phyloP scores from a whole-genome alignment of 2,329 filamentous ascomycete species.

The Fusarium sp. region DNA sequence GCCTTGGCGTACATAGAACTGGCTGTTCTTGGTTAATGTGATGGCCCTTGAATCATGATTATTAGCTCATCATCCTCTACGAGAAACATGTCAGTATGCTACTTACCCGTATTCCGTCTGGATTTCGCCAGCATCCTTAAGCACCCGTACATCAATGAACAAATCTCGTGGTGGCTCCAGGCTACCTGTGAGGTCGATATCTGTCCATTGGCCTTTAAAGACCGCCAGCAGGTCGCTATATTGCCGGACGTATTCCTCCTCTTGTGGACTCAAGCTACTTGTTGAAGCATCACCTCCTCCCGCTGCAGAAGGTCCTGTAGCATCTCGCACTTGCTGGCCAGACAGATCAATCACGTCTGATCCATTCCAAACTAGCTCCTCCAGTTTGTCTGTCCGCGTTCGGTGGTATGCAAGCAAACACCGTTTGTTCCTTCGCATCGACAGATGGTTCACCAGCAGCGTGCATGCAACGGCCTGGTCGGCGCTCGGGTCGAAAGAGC shows the following conservation, averaged over 20 bases:
- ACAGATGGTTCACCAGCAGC: slow-evolving; percentile 90
- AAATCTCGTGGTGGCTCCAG: slow-evolving; percentile 93
- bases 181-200: slow-evolving; percentile 93
- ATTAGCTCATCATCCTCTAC: slow-evolving; percentile 30
- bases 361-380: slow-evolving; percentile 93
- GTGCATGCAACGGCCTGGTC: slow-evolving; percentile 88
- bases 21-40: slow-evolving; percentile 96
- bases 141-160: slow-evolving; percentile 94
- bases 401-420: slow-evolving; percentile 95
- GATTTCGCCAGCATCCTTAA: slow-evolving; percentile 97
- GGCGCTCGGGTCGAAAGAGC: slow-evolving; percentile 83
- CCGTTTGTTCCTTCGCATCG: slow-evolving; percentile 95
- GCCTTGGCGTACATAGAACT: slow-evolving; percentile 95
- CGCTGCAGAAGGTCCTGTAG: slow-evolving; percentile 42
- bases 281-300: slow-evolving; percentile 57
- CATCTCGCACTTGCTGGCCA: slow-evolving; percentile 62
- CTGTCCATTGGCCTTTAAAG: slow-evolving; percentile 98
- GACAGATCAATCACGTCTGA: slow-evolving; percentile 80
- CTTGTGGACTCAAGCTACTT: slow-evolving; percentile 90
- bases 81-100: neutral
- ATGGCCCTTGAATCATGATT: slow-evolving; percentile 72
- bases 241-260: slow-evolving; percentile 93
- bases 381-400: slow-evolving; percentile 87
- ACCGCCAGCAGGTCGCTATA: slow-evolving; percentile 93
- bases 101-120: slow-evolving; percentile 97